phyloP scores from a whole-genome alignment of 305 asterid genomes.

The Fraxinus paxiana region DNA sequence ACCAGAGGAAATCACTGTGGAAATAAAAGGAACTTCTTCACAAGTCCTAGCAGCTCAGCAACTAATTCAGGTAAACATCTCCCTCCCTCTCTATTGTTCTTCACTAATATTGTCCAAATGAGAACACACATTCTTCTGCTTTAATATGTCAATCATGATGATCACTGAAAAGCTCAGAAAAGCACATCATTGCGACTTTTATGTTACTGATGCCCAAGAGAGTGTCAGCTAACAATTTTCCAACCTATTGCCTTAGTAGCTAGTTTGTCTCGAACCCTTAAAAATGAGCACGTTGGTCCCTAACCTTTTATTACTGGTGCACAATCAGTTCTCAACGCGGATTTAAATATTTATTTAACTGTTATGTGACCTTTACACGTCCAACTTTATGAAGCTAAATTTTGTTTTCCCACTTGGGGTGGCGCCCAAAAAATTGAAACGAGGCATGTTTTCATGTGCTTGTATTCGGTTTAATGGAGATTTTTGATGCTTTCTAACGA shows the following conservation, averaged over 20 bases:
- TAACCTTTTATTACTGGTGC: background rate
- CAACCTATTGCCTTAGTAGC: background rate
- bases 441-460: background rate
- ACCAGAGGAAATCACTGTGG: slow-evolving; percentile 81
- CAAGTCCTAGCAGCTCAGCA: slow-evolving; percentile 83
- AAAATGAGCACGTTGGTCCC: background rate
- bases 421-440: background rate
- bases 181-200: background rate
- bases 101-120: background rate
- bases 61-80: slow-evolving; percentile 25
- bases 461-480: background rate
- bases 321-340: background rate
- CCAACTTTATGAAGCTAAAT: background rate
- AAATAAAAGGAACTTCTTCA: slow-evolving; percentile 73
- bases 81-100: background rate
- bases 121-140: background rate
- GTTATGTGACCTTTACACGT: background rate
- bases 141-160: background rate
- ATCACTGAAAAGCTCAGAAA: background rate
- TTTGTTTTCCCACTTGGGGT: background rate
- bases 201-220: background rate
- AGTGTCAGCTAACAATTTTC: background rate
- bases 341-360: background rate
- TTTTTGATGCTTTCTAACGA: background rate
- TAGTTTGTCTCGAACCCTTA: background rate